Evolutionary conservation across 129 eudicot species (phyloP), one percentile per base, ranked within the genome.

Genomic region (Artemisia argyi): DNA sequence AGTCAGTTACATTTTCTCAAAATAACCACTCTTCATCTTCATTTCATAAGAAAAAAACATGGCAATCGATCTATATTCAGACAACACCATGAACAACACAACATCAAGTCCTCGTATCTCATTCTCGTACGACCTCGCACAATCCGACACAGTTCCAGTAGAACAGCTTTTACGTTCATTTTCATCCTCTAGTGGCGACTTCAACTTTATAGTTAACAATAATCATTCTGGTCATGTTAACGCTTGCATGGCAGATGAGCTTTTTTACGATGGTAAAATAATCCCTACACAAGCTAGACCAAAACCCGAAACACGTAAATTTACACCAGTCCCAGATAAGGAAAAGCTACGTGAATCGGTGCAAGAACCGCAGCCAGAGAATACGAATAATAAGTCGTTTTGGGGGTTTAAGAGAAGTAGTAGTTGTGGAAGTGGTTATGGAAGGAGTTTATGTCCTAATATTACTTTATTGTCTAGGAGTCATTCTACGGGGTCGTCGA

Each of bases 371-470:
- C 63, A 58, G 22, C 63, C 16, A 55, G 11, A 55, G 26, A 71
- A 55, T 72, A 77, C 46, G 10, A 69, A 80, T 13, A 80, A 78
- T 30, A 85, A 82, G 67, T 89, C 98, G 16, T 89, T 87, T 71
- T 89, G 95, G 95, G 76, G 81, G 58, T 93, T 87, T 65, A 89
- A 87, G 83, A 75, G 98, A 16, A 93, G 98, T 64, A 69, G 85
- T 19, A 93, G 98, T 72, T 83, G 97, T 35, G 92, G 95, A 0
- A 85, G 75, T 28, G 89, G 91, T 16, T 93, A 89, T 42, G 94
- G 81, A 1, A 61, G 89, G 71, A 82, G 85, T 26, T 69, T 93
- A 46, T 93, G 97, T 58, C 96, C 98, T 0, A 53, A 97, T 0
- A 53, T 93, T 42, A 90, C 95, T 44, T 79, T 85, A 71, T 66